Conservation (phyloP, 257 asterid genomes). For the Agastache rugosa region DNA sequence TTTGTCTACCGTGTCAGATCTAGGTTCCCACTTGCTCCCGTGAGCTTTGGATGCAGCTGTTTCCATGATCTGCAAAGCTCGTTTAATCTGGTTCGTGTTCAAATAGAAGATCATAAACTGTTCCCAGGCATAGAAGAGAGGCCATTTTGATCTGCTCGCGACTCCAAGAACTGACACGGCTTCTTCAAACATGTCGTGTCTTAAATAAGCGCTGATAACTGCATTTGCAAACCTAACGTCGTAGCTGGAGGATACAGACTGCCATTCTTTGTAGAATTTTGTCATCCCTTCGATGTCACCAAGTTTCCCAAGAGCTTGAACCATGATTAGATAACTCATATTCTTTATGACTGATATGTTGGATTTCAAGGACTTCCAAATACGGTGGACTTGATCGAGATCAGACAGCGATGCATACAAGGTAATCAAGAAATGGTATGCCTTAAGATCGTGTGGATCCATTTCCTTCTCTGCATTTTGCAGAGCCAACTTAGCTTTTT, state of each 20-base stretch:
- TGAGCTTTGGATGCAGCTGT: slow-evolving; percentile 37
- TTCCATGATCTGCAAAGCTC: slow-evolving; percentile 56
- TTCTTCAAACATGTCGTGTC: slow-evolving; percentile 53
- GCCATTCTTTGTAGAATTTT: slow-evolving; percentile 81
- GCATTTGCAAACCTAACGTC: slow-evolving; percentile 61
- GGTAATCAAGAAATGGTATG: slow-evolving; percentile 64
- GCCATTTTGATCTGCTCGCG: slow-evolving; percentile 53
- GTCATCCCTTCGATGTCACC: slow-evolving; percentile 62
- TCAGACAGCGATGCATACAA: slow-evolving; percentile 70
- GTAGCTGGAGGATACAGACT: slow-evolving; percentile 48
- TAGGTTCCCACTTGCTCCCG: slow-evolving; percentile 51
- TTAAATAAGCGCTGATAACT: slow-evolving; percentile 56
- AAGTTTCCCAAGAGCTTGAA: slow-evolving; percentile 62
- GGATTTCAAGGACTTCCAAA: slow-evolving; percentile 68
- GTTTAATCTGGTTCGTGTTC: slow-evolving; percentile 40
- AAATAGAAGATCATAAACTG: slow-evolving; percentile 56
- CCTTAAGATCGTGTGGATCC: slow-evolving; percentile 55
- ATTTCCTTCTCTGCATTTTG: slow-evolving; percentile 59
- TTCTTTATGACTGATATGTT: slow-evolving; percentile 48
- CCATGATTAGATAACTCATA: slow-evolving; percentile 67
- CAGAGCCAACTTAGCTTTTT: slow-evolving; percentile 69
- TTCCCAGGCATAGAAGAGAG: slow-evolving; percentile 58
- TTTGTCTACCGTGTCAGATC: slow-evolving; percentile 33
- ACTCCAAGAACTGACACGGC: slow-evolving; percentile 50
- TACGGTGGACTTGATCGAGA: slow-evolving; percentile 59